These are phyloP conservation scores for Penicillium sp. DNA, from an alignment of 2,329 filamentous ascomycete genomes.

Conservation along the genomic window DNA sequence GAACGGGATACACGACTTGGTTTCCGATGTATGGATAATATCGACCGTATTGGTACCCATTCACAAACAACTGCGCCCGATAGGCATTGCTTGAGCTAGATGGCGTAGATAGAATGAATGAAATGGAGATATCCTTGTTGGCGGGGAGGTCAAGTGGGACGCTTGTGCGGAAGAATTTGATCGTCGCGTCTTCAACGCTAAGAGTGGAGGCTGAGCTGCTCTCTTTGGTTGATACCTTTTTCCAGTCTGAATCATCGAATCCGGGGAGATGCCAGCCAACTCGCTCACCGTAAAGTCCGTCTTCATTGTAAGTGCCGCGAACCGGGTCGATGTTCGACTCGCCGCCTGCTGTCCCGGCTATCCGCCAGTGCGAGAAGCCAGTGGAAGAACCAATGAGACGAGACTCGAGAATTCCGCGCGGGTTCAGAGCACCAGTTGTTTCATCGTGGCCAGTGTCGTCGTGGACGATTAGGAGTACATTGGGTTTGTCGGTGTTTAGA, in stretches of 20 bases:
- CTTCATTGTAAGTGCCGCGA: slow-evolving; percentile 61
- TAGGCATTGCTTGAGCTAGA: slow-evolving; percentile 44
- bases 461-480: slow-evolving; percentile 64
- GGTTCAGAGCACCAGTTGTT: slow-evolving; percentile 35
- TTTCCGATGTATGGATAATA: slow-evolving; percentile 66
- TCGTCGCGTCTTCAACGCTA: slow-evolving; percentile 55
- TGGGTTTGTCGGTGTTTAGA: slow-evolving; percentile 53
- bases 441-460: slow-evolving; percentile 52
- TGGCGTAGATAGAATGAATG: slow-evolving; percentile 57
- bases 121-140: slow-evolving; percentile 61
- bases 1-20: slow-evolving; percentile 64
- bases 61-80: slow-evolving; percentile 64
- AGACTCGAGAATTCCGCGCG: slow-evolving; percentile 49
- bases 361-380: slow-evolving; percentile 60
- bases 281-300: slow-evolving; percentile 62
- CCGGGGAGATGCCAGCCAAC: slow-evolving; percentile 64
- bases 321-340: slow-evolving; percentile 59
- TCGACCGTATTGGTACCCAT: slow-evolving; percentile 67
- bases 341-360: slow-evolving; percentile 62
- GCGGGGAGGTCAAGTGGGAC: slow-evolving; percentile 56
- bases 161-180: slow-evolving; percentile 60
- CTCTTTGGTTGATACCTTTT: background rate
- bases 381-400: slow-evolving; percentile 52
- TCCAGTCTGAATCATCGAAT: slow-evolving; percentile 56
- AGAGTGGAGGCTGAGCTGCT: slow-evolving; percentile 37